Evolutionary conservation across 768 basidiomycete genomes (phyloP).

Genomic region (Lepiota brunneoincarnata): DNA sequence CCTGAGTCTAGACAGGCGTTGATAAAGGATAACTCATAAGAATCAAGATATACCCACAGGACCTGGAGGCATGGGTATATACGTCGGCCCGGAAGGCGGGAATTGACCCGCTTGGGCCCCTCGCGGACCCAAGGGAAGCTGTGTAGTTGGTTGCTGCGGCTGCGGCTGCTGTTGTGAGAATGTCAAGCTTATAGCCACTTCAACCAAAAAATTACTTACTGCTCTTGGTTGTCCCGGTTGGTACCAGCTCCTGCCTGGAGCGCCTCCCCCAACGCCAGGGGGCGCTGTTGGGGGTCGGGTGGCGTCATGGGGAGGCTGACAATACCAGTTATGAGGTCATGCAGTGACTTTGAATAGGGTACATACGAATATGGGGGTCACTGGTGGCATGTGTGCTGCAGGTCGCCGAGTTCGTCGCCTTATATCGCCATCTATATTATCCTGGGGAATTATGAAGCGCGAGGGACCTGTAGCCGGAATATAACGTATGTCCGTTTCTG

Average conservation of each 20-base stretch:
- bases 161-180: background rate
- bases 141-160: background rate
- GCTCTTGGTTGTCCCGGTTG: constrained; percentile 10
- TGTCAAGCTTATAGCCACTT: background rate
- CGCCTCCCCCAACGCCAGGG: constrained; percentile 18
- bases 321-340: background rate
- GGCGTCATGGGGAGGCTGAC: background rate
- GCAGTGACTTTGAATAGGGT: background rate
- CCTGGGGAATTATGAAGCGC: background rate
- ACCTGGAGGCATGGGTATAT: constrained; percentile 39
- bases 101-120: constrained; percentile 15
- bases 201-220: background rate
- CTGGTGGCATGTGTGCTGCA: no score
- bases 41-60: constrained; percentile 40
- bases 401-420: no score
- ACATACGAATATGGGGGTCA: no score
- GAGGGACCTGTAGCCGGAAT: background rate
- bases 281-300: constrained; percentile 28
- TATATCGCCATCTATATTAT: background rate
- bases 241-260: constrained; percentile 29
- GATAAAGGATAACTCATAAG: background rate
- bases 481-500: constrained; percentile 2
- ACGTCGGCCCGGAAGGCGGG: constrained; percentile 31
- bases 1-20: constrained; percentile 43
- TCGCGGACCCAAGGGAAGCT: background rate